Evolutionary conservation across 2,329 filamentous ascomycete species (phyloP).

Genomic region (Cladosporium colombiae): DNA sequence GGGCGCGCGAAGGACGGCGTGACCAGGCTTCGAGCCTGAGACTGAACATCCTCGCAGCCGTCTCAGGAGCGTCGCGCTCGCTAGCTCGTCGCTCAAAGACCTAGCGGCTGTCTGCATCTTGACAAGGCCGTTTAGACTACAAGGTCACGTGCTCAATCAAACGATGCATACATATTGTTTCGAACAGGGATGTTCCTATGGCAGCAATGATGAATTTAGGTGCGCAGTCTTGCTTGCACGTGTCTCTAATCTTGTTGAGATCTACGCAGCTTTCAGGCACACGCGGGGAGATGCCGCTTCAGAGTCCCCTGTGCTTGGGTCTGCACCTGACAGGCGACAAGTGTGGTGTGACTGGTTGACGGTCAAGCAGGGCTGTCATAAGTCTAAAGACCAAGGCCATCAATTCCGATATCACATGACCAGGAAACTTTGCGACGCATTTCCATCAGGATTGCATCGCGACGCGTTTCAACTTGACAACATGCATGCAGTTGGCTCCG

Average conservation of each 20-base stretch:
- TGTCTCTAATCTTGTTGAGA: neutral
- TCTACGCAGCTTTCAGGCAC: neutral
- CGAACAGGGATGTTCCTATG: neutral
- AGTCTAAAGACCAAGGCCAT: too few relatives aligned
- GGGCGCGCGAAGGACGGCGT: neutral
- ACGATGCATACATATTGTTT: neutral
- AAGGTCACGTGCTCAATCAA: neutral
- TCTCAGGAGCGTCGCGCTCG: neutral
- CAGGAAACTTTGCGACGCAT: neutral
- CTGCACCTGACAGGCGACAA: neutral
- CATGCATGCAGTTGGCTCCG: neutral
- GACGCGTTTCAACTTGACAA: constrained; percentile 7
- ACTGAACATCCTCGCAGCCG: neutral
- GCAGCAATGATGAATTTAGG: neutral
- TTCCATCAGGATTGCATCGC: neutral
- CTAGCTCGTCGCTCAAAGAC: neutral
- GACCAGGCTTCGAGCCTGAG: neutral
- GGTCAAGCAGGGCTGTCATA: too few relatives aligned
- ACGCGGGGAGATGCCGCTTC: neutral
- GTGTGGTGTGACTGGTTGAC: neutral
- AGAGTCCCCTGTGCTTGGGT: neutral
- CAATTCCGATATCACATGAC: too few relatives aligned
- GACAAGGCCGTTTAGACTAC: neutral
- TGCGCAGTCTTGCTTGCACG: neutral
- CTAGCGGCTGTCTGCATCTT: neutral